phyloP scores from a whole-genome alignment of 2,329 filamentous ascomycete genomes.

The Scorias spongiosa region DNA sequence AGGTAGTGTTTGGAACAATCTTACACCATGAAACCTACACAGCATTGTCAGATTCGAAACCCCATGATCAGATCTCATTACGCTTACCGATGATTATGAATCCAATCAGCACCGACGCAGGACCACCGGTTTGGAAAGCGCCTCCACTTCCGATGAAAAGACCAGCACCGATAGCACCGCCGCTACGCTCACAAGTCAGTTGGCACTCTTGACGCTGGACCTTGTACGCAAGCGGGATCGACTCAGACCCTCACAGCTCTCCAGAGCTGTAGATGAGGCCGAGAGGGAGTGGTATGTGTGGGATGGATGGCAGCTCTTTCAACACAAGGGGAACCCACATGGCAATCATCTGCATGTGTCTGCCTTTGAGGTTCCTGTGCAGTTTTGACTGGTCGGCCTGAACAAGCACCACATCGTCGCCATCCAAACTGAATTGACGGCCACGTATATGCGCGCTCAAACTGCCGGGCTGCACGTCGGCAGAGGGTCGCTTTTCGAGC shows the following conservation, averaged over 20 bases:
- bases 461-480: not conserved
- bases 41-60: slow-evolving; percentile 10
- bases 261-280: not conserved
- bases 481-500: not conserved
- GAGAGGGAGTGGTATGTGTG: not conserved
- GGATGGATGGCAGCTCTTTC: not conserved
- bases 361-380: slow-evolving; percentile 16
- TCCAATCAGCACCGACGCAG: slow-evolving; percentile 24
- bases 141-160: slow-evolving; percentile 35
- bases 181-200: not conserved
- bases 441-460: slow-evolving; percentile 6
- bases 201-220: not conserved
- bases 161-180: slow-evolving; percentile 30
- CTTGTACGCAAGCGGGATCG: not conserved
- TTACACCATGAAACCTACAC: not conserved
- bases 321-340: slow-evolving; percentile 7
- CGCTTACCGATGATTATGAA: slow-evolving; percentile 16
- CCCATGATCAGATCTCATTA: slow-evolving; percentile 19
- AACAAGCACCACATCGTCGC: slow-evolving; percentile 5
- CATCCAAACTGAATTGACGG: slow-evolving; percentile 6
- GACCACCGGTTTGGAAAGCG: slow-evolving; percentile 31
- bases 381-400: slow-evolving; percentile 10
- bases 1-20: not conserved
- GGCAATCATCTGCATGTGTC: slow-evolving; percentile 24
- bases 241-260: not conserved